Base-by-base conservation (phyloP, 768 basidiomycete genomes). In the Xerocomus potaroensis region DNA sequence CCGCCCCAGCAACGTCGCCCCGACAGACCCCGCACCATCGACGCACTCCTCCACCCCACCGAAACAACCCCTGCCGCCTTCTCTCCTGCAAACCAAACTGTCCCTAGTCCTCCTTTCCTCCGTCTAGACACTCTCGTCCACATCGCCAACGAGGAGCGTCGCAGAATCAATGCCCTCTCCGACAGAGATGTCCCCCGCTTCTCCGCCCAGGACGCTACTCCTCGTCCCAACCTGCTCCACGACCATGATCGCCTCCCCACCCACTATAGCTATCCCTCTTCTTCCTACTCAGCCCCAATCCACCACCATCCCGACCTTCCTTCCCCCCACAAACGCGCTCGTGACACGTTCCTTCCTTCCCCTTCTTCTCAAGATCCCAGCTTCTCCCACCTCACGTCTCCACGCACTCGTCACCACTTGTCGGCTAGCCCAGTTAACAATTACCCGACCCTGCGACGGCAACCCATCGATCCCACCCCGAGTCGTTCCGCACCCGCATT, bases 41-140 rank as follows among this genome's bases (percentile, higher is more conserved):
- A 58, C 22, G 53, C 51, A 18, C 53, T 53, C 45, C 46, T 58
- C 24, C 57, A 43, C 45, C 50, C 52, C 27, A n/a, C 41, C 6
- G 41, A 35, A 16, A 14, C 31, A 12, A 39, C 33, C 12, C 54
- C 26, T 29, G 27, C 32, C 62, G 43, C 40, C 56, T 29, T n/a
- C n/a, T n/a, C n/a, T n/a, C n/a, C n/a, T n/a, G n/a, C n/a, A n/a
- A n/a, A n/a, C n/a, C n/a, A n/a, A n/a, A n/a, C n/a, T n/a, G n/a
- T n/a, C n/a, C n/a, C n/a, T n/a, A n/a, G n/a, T n/a, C n/a, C n/a
- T 41, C 64, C 47, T 45, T 54, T 50, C 30, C 58, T 67, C 3
- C 76, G 76, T 19, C 65, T 87, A 40, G 83, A 87, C 37, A 83
- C 81, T 3, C 75, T 87, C 34, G 84, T 83, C 10, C 81, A 85